These are phyloP conservation scores for Ocimum tenuiflorum DNA, from an alignment of 257 asterid species.

Conservation along the genomic window DNA sequence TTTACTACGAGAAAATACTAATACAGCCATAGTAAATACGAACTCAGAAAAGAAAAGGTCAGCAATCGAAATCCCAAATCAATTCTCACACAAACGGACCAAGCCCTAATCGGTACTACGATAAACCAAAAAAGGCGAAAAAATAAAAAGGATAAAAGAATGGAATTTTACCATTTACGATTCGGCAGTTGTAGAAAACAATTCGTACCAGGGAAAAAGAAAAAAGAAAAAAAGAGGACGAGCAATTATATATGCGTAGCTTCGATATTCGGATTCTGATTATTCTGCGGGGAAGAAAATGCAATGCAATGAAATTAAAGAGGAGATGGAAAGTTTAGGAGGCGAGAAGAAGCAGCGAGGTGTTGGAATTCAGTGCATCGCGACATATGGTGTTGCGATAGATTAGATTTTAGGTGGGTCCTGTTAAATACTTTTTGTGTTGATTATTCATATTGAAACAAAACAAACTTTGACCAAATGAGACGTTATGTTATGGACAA, in stretches of 20 bases:
- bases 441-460: too few relatives aligned
- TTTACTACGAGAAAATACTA: not conserved
- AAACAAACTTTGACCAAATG: too few relatives aligned
- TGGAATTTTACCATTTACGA: conserved; percentile 8
- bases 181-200: conserved; percentile 1
- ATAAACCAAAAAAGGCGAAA: not conserved
- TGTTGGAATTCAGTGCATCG: conserved; percentile 16
- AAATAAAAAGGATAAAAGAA: too few relatives aligned
- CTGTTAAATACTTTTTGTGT: too few relatives aligned
- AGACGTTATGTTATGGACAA: too few relatives aligned
- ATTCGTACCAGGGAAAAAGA: not conserved
- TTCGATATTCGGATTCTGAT: conserved; percentile 13
- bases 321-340: not conserved
- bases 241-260: not conserved
- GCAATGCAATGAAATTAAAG: not conserved
- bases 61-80: not conserved
- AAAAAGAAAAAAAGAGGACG: not conserved
- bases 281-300: conserved; percentile 9
- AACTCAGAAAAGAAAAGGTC: not conserved
- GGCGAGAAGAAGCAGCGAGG: conserved; percentile 3
- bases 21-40: not conserved
- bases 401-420: not conserved
- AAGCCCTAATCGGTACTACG: conserved; percentile 19
- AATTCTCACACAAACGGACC: conserved; percentile 6
- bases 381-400: not conserved